Conservation (phyloP, 345 rosid genomes). For the Draba incana region DNA sequence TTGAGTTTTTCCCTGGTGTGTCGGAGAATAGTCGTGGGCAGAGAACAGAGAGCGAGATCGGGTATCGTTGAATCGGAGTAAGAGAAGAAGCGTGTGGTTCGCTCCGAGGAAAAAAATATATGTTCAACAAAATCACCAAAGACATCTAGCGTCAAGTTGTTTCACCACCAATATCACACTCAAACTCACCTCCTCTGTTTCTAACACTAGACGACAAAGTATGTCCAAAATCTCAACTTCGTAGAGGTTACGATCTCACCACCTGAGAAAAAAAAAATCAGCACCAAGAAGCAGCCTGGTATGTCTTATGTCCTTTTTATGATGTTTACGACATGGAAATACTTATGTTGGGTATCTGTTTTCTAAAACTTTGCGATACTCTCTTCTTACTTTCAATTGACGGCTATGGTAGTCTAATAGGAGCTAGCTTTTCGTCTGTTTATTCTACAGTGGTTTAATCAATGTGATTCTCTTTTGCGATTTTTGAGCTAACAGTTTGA, state of each 20-base stretch:
- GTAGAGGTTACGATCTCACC: slow-evolving; percentile 30
- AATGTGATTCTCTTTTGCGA: neutral
- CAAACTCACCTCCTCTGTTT: slow-evolving; percentile 38
- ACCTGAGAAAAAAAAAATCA: slow-evolving; percentile 13
- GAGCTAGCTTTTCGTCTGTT: too few relatives aligned
- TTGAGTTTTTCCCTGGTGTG: too few relatives aligned
- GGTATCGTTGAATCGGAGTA: too few relatives aligned
- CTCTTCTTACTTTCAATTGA: too few relatives aligned
- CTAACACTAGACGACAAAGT: slow-evolving; percentile 21
- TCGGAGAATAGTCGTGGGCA: too few relatives aligned
- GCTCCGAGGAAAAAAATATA: too few relatives aligned
- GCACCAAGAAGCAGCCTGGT: slow-evolving; percentile 24
- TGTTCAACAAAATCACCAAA: too few relatives aligned
- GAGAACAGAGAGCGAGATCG: too few relatives aligned
- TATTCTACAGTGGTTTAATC: too few relatives aligned
- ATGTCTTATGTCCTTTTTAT: neutral
- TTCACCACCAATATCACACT: neutral
- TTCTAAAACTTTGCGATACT: too few relatives aligned
- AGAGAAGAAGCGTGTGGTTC: too few relatives aligned
- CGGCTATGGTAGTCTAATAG: slow-evolving; percentile 1
- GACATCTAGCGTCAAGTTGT: too few relatives aligned
- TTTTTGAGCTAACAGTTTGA: neutral
- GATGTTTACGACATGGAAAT: neutral
- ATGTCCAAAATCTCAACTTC: slow-evolving; percentile 65
- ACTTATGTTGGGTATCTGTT: neutral